phyloP scores from a whole-genome alignment of 208 protist genomes.

The Acanthamoeba castellanii region DNA sequence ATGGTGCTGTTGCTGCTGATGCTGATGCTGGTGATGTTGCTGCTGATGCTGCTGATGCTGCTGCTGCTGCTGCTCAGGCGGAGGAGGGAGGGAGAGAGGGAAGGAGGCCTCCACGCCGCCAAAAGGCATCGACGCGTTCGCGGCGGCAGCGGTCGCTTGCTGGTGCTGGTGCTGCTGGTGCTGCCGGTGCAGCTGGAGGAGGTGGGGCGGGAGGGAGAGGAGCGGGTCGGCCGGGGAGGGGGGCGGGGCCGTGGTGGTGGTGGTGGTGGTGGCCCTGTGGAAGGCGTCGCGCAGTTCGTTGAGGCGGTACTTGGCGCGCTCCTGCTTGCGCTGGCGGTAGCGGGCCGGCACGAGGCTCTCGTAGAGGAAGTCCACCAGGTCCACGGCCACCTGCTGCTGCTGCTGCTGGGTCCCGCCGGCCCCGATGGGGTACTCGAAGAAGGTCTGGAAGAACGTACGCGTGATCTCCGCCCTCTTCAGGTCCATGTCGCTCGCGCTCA shows the following conservation, averaged over 20 bases:
- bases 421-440: conserved; percentile 6
- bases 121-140: too few relatives aligned
- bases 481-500: conserved; percentile 4
- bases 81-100: background rate
- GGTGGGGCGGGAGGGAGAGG: background rate
- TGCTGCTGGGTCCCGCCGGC: background rate
- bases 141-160: too few relatives aligned
- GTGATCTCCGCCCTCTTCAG: conserved; percentile 7
- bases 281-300: conserved; percentile 4
- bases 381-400: background rate
- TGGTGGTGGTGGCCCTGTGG: background rate
- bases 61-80: background rate
- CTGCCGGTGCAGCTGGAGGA: background rate
- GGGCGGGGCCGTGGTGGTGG: background rate
- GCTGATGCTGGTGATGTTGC: background rate
- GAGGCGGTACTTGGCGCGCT: conserved; percentile 20
- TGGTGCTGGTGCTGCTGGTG: too few relatives aligned
- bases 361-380: conserved; percentile 17
- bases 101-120: background rate
- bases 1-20: too few relatives aligned
- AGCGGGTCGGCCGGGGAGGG: background rate
- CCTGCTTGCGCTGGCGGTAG: conserved; percentile 22
- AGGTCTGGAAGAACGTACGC: conserved; percentile 12
- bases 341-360: background rate
- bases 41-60: background rate